Base-by-base conservation (phyloP, 345 rosid genomes). In the Acer yangbiense region DNA sequence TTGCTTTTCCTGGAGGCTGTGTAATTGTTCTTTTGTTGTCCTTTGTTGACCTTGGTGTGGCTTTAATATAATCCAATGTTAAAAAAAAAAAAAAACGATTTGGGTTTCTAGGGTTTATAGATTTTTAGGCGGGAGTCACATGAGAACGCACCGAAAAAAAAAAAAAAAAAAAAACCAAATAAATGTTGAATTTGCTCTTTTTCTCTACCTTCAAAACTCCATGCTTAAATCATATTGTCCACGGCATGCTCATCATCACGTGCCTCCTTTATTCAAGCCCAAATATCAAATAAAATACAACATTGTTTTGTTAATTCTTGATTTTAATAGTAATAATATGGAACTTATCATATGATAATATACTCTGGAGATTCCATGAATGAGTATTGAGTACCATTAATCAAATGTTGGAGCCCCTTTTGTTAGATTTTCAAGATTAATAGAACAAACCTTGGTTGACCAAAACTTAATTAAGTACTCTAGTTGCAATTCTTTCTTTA, bases 211-310 rank as follows among this genome's bases (percentile, higher is more conserved):
- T 7, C 48, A 50, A 71, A 79, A 77, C 77, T 82, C 78, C 91
- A 82, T 84, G 90, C 89, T 76, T 69, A 62, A 87, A 86, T 87
- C 80, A 90, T 89, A 32, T 54, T 89, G 92, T 88, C 92, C 80
- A 71, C 48, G 8, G 2, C 86, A 77, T 71, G 83, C 87, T 69
- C 10, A n/a, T 84, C 83, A 69, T 68, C 85, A 82, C 83, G 72
- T 76, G 85, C 66, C 73, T 72, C 67, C 78, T 72, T 14, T 78
- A 80, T 72, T n/a, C 18, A 23, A 48, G 60, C 7, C 52, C 29
- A 60, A 68, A 14, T n/a, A 10, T 18, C 50, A n/a, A n/a, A n/a
- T n/a, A n/a, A n/a, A n/a, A n/a, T n/a, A n/a, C n/a, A n/a, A n/a
- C n/a, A n/a, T n/a, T 29, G 32, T 29, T 29, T 29, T 29, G 32